Conservation (phyloP, 148 eudicot genomes). For the Chenopodium berlandieri region DNA sequence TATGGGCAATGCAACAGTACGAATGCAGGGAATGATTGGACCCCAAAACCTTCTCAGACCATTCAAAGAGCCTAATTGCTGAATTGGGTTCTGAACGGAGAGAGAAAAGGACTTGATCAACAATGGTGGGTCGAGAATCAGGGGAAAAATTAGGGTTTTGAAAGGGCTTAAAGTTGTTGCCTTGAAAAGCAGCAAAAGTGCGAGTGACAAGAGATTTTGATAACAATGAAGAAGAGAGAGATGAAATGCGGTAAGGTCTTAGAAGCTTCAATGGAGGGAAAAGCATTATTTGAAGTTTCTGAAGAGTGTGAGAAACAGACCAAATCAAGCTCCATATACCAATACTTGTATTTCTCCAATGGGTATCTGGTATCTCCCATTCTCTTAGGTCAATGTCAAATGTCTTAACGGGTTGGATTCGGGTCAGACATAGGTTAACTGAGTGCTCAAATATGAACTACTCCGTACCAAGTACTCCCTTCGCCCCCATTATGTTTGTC, state of each 20-base stretch:
- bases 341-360: too few relatives aligned
- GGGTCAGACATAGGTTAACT: too few relatives aligned
- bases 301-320: not conserved
- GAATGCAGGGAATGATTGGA: conserved; percentile 28
- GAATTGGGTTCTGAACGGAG: conserved; percentile 55
- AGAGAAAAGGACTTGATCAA: conserved; percentile 37
- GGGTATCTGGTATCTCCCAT: too few relatives aligned
- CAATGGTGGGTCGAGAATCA: conserved; percentile 30
- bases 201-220: conserved; percentile 24
- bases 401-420: too few relatives aligned
- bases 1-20: conserved; percentile 33
- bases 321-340: conserved; percentile 2
- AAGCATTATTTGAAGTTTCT: conserved; percentile 22
- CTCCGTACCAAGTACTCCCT: too few relatives aligned
- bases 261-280: conserved; percentile 22
- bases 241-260: conserved; percentile 21
- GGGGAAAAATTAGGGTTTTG: conserved; percentile 23
- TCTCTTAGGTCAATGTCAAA: too few relatives aligned
- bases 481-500: too few relatives aligned
- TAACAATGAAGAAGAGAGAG: conserved; percentile 19
- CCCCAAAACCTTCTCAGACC: conserved; percentile 47
- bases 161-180: conserved; percentile 27
- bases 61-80: conserved; percentile 50
- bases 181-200: conserved; percentile 38
- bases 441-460: too few relatives aligned